These are phyloP conservation scores for Ophiostoma novo-ulmi DNA, from an alignment of 2,329 filamentous ascomycete genomes.

Conservation along the genomic window DNA sequence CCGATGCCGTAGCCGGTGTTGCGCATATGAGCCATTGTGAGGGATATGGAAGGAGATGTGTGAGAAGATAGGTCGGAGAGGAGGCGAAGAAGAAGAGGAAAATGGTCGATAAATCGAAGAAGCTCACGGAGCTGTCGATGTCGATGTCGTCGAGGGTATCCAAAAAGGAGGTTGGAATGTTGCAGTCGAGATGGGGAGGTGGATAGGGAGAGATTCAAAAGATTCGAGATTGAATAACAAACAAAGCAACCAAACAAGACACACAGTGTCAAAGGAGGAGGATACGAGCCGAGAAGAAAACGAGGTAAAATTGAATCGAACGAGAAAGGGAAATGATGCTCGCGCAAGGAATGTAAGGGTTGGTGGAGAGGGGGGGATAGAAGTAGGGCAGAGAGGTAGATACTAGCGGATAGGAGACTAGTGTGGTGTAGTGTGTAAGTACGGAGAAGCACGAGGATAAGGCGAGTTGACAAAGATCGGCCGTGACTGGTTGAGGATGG, in stretches of 20 bases:
- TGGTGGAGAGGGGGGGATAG: neutral
- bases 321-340: conserved; percentile 3
- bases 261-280: conserved; percentile 2
- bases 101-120: neutral
- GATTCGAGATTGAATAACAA: neutral
- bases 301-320: neutral
- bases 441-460: neutral
- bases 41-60: neutral
- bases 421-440: too few species aligned
- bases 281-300: neutral
- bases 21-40: conserved; percentile 46
- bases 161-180: neutral
- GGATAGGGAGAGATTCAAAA: neutral
- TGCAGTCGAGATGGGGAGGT: neutral
- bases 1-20: conserved; percentile 80
- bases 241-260: conserved; percentile 3
- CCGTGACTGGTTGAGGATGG: neutral
- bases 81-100: neutral
- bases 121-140: conserved; percentile 10
- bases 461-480: neutral
- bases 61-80: neutral
- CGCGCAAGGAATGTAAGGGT: conserved; percentile 8
- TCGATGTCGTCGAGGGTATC: neutral
- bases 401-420: neutral
- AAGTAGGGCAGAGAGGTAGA: neutral